These are phyloP conservation scores for Penicillium crustosum DNA, from an alignment of 2,329 filamentous ascomycete species.

Conservation along the genomic window DNA sequence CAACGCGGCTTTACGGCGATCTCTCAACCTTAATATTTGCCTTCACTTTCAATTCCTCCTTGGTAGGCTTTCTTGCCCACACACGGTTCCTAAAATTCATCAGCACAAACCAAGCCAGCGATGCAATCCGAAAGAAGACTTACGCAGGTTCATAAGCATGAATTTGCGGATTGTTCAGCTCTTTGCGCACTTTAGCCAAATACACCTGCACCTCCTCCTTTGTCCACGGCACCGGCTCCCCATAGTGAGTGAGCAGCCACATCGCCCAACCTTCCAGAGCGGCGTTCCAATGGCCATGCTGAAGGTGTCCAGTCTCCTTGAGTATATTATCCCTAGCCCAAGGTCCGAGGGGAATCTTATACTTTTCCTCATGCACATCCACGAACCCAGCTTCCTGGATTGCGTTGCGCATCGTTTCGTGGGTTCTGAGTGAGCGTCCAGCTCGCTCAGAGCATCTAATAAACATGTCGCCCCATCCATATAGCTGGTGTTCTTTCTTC, in stretches of 20 bases:
- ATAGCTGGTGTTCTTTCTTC: constrained; percentile 4
- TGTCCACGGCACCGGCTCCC: constrained; percentile 23
- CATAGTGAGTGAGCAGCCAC: constrained; percentile 30
- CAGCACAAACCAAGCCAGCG: not conserved
- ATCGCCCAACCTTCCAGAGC: constrained; percentile 32
- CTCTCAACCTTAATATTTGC: not conserved
- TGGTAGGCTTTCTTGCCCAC: constrained; percentile 6
- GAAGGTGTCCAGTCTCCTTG: constrained; percentile 43
- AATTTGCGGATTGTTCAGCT: constrained; percentile 1
- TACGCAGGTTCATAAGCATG: constrained; percentile 7
- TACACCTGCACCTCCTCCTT: constrained; percentile 21
- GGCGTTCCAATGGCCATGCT: constrained; percentile 27
- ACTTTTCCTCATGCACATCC: constrained; percentile 30
- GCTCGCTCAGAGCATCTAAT: constrained; percentile 23
- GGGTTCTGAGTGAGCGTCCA: constrained; percentile 24
- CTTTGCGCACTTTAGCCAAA: not conserved
- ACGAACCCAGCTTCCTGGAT: constrained; percentile 34
- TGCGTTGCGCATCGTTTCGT: constrained; percentile 25
- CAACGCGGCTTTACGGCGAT: not conserved
- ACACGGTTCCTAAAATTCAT: not conserved
- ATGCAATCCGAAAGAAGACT: not conserved
- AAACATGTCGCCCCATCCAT: constrained; percentile 18
- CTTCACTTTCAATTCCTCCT: not conserved
- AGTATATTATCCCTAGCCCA: constrained; percentile 32
- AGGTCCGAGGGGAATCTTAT: constrained; percentile 30